Evolutionary conservation across 306 rosid genomes (phyloP).

Genomic region (Vigna reflexopilosa): DNA sequence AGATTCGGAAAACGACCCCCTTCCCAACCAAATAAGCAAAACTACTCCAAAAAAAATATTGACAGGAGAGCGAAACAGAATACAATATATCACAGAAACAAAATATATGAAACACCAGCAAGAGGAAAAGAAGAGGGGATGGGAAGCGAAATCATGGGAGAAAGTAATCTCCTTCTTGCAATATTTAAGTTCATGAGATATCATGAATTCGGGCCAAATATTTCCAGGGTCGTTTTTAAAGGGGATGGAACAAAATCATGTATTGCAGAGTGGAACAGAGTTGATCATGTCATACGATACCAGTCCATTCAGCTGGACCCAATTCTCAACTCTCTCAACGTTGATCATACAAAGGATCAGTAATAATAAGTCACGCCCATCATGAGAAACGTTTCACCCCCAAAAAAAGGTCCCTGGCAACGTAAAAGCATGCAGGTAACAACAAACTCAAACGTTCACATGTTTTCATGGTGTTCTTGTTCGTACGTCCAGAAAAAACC

Average conservation of each 20-base stretch:
- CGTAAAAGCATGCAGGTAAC: conserved; percentile 6
- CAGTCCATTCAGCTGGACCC: background rate
- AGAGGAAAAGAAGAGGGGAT: too few species aligned
- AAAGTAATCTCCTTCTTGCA: background rate
- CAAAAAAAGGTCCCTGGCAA: background rate
- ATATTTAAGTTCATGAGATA: background rate
- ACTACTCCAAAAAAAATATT: background rate
- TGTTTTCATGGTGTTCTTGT: background rate
- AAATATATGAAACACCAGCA: background rate
- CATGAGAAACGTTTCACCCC: background rate
- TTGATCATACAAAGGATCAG: background rate
- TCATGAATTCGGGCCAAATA: background rate
- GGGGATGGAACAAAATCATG: background rate
- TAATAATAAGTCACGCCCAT: background rate
- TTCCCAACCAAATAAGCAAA: background rate
- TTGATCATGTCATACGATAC: background rate
- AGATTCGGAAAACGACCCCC: background rate
- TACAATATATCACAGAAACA: background rate
- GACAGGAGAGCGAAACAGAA: background rate
- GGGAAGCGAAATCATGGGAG: conserved; percentile 2
- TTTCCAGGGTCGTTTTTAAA: background rate
- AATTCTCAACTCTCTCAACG: background rate
- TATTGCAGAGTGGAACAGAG: background rate
- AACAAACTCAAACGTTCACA: background rate
- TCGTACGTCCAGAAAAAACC: background rate